phyloP scores from a whole-genome alignment of 805 yeast species.

The Cyberlindnera mississippiensis region DNA sequence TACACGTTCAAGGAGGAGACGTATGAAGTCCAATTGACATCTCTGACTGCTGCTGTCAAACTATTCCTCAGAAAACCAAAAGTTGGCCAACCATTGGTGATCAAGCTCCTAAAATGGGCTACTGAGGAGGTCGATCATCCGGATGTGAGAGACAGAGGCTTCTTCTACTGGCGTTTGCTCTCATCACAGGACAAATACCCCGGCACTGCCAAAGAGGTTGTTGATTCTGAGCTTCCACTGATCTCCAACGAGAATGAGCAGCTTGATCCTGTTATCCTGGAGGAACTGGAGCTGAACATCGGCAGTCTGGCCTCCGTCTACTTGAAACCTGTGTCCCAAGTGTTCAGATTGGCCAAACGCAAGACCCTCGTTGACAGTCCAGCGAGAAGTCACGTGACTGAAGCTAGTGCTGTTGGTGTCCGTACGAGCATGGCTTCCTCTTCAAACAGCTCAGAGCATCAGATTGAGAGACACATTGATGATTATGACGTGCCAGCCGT shows the following conservation, averaged over 20 bases:
- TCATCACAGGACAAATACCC: constrained; percentile 43
- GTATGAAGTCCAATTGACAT: constrained; percentile 66
- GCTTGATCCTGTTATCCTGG: constrained; percentile 64
- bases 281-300: constrained; percentile 76
- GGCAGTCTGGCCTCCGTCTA: constrained; percentile 84
- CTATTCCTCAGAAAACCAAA: constrained; percentile 55
- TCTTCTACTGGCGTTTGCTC: constrained; percentile 78
- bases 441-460: constrained; percentile 1
- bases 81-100: constrained; percentile 51
- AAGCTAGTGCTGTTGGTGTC: constrained; percentile 5
- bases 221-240: constrained; percentile 57
- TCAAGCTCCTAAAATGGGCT: constrained; percentile 57
- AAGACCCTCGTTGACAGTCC: constrained; percentile 48
- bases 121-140: constrained; percentile 78
- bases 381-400: constrained; percentile 33
- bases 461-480: constrained; percentile 28
- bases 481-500: constrained; percentile 39
- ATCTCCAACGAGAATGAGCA: constrained; percentile 66
- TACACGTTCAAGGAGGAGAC: constrained; percentile 57
- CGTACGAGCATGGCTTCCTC: constrained; percentile 8
- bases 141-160: constrained; percentile 82
- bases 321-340: constrained; percentile 76
- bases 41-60: constrained; percentile 72
- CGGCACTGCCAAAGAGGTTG: constrained; percentile 45
- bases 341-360: constrained; percentile 62